A percentile compares a stretch with the other conserved stretches of the same genome.
Evolutionary conservation across 2,329 filamentous ascomycete species (phyloP).

Genomic region (Penicillium paneum): DNA sequence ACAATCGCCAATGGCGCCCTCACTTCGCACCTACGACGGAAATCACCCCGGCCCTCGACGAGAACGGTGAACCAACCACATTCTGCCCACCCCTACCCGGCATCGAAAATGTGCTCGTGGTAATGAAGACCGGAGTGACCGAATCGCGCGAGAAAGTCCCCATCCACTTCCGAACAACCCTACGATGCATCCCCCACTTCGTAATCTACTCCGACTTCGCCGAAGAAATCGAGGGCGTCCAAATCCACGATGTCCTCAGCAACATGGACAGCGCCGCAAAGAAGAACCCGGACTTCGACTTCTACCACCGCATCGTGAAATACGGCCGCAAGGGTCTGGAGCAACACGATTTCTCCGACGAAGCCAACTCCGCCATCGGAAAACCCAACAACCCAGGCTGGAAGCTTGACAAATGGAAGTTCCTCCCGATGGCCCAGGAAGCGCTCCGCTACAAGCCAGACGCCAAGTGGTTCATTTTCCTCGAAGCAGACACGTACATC

Average conservation of each 20-base stretch:
- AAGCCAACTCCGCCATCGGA: slow-evolving; percentile 38
- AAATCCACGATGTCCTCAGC: slow-evolving; percentile 51
- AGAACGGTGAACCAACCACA: slow-evolving; percentile 15
- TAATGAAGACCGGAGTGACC: slow-evolving; percentile 58
- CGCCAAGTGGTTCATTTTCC: slow-evolving; percentile 58
- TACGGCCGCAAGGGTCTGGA: slow-evolving; percentile 45
- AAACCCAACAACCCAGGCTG: slow-evolving; percentile 49
- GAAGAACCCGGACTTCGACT: slow-evolving; percentile 47
- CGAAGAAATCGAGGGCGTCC: slow-evolving; percentile 50
- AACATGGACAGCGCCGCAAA: slow-evolving; percentile 42
- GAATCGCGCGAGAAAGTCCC: slow-evolving; percentile 56
- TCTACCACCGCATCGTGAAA: slow-evolving; percentile 50
- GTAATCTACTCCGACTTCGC: slow-evolving; percentile 59
- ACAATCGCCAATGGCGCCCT: slow-evolving; percentile 10
- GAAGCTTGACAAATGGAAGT: slow-evolving; percentile 59
- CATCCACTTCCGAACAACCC: slow-evolving; percentile 52
- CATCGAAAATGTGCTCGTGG: slow-evolving; percentile 53
- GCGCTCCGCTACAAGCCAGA: slow-evolving; percentile 45
- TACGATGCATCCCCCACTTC: slow-evolving; percentile 55
- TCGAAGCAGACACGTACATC: slow-evolving; percentile 59
- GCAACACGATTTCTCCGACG: slow-evolving; percentile 35
- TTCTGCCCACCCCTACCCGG: slow-evolving; percentile 39
- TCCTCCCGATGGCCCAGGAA: slow-evolving; percentile 54
- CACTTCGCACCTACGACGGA: slow-evolving; percentile 7
- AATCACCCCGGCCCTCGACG: slow-evolving; percentile 6